phyloP scores from a whole-genome alignment of 2,329 filamentous ascomycete genomes.

The Aureobasidium sp. region DNA sequence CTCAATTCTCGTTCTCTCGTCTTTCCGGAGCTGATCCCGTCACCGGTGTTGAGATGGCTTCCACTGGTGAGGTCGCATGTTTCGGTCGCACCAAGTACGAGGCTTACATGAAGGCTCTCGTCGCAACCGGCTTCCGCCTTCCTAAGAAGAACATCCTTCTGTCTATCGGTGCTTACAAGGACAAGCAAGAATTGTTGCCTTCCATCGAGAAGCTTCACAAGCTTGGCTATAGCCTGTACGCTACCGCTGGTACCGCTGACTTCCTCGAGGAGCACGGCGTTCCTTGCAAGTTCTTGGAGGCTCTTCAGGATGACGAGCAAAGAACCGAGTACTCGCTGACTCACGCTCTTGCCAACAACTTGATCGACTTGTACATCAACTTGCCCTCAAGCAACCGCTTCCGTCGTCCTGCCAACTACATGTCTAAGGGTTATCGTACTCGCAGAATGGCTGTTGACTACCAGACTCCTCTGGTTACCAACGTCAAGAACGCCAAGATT shows the following conservation, averaged over 20 bases:
- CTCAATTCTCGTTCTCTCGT: conserved; percentile 97
- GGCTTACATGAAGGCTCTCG: conserved; percentile 90
- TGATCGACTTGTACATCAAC: conserved; percentile 98
- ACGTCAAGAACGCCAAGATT: conserved; percentile 98
- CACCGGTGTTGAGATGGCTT: conserved; percentile 97
- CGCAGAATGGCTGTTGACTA: conserved; percentile 97
- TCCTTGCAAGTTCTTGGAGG: conserved; percentile 87
- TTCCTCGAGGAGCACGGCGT: conserved; percentile 91
- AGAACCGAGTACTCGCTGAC: conserved; percentile 95
- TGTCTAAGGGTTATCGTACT: conserved; percentile 95
- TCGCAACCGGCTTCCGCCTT: conserved; percentile 93
- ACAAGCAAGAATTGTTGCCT: conserved; percentile 95
- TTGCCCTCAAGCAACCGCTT: conserved; percentile 98
- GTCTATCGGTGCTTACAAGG: conserved; percentile 95
- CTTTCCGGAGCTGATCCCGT: conserved; percentile 94
- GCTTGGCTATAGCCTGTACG: conserved; percentile 91
- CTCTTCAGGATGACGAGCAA: conserved; percentile 71
- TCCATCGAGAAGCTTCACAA: conserved; percentile 84
- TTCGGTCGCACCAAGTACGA: conserved; percentile 96
- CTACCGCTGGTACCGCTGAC: conserved; percentile 92
- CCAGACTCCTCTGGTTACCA: conserved; percentile 93
- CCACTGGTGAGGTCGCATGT: conserved; percentile 94
- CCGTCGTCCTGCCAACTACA: conserved; percentile 92
- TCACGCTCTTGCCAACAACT: conserved; percentile 93
- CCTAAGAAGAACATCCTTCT: conserved; percentile 92